Base-by-base conservation (phyloP, 192 early-diverging fungal species). In the Entomortierella chlamydospora region DNA sequence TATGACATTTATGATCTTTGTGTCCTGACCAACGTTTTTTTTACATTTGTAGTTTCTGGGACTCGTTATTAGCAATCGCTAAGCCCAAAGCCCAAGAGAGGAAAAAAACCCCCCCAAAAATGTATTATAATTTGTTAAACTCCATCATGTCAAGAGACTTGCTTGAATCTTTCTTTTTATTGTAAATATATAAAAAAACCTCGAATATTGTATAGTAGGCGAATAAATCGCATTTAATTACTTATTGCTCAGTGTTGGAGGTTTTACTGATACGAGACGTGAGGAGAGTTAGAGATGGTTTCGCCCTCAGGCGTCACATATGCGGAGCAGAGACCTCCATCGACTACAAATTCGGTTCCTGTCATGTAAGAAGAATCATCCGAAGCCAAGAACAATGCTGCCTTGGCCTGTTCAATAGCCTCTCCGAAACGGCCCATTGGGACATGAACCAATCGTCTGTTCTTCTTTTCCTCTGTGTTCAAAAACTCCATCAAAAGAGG, bases 401-500 rank as follows among this genome's bases (percentile, higher is more conserved):
- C 90, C 61, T 94, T 84, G 31, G 94, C 94, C 78, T 93, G 90
- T 77, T 95, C 94, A 67, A 95, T 94, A 3, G 94, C 90, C 76
- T 95, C 94, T 64, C 93, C 94, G 68, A 95, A 95, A 57, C 94
- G 83, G 22, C 93, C 94, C 85, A 92, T 91, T 39, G 94, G 94
- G 4, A 93, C 88, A 76, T 95, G 94, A 22, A 92, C 87, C 63
- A 94, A 67, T 39, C 94, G 83, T 53, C 93, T 83, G 53, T 92
- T 84, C 83, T 93, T 94, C 87, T 95, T 95, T 55, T 93, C 94
- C 30, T 90, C 89, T 23, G 91, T 93, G 83, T 94, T 88, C 30
- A 95, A 81, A 61, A 94, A 95, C 63, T 94, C 90, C 92, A 94
- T 93, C 59, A 95, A 72, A 51, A 94, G 78, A 50, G 91, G 92